Conservation (phyloP, 73 alveolate genomes). For the Stentor roeselii region DNA sequence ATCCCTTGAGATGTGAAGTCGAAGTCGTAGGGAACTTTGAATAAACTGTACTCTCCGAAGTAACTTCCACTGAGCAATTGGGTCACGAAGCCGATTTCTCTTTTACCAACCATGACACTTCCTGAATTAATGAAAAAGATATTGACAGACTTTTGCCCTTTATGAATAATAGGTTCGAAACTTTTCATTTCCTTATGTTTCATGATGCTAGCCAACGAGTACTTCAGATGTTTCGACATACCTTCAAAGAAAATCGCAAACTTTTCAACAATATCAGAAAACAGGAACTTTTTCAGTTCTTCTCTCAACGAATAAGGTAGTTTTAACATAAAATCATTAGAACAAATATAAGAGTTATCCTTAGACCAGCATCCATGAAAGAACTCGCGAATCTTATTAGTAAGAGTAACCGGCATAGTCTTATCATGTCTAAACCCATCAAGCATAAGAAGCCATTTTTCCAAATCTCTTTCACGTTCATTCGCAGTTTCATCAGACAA, state of each 20-base stretch:
- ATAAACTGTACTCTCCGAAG: slow-evolving; percentile 6
- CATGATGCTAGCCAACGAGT: neutral
- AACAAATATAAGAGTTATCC: slow-evolving; percentile 2
- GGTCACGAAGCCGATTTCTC: neutral
- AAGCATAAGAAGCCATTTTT: neutral
- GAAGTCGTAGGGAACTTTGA: neutral
- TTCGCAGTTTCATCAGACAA: neutral
- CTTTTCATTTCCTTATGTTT: neutral
- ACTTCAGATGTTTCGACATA: neutral
- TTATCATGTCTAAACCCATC: neutral
- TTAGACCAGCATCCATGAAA: neutral
- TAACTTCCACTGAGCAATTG: neutral
- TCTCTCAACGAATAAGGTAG: slow-evolving; percentile 9
- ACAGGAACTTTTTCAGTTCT: neutral
- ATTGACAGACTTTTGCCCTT: neutral
- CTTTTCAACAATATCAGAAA: neutral
- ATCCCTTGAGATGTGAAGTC: neutral
- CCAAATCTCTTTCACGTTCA: neutral
- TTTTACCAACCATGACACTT: neutral
- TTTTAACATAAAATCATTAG: neutral
- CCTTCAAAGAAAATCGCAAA: neutral
- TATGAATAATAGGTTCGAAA: neutral
- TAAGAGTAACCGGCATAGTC: neutral
- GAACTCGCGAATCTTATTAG: neutral
- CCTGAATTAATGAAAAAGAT: slow-evolving; percentile 3